A percentile compares a stretch with the other conserved stretches of the same genome.
phyloP scores from a whole-genome alignment of 352 stramenopile genomes.

The Pythium phragmitis region DNA sequence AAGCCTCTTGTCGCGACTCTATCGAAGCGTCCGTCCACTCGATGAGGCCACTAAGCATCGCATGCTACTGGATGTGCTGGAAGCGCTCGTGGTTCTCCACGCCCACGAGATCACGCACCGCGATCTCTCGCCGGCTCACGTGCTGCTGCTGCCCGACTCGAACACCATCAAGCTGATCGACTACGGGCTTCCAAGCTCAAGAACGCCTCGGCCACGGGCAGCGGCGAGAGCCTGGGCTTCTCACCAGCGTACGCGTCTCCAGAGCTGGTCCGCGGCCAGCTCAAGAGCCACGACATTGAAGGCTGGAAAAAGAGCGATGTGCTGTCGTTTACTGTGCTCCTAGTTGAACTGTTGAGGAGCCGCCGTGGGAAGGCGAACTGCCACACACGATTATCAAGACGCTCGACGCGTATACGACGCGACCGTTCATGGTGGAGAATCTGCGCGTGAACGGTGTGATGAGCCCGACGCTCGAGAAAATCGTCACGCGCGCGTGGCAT shows the following conservation, averaged over 20 bases:
- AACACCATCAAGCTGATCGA: conserved; percentile 2
- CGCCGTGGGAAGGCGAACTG: too few relatives aligned
- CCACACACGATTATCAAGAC: too few relatives aligned
- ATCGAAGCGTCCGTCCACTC: neutral
- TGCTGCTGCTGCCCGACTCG: neutral
- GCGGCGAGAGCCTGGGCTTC: neutral
- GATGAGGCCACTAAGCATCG: neutral
- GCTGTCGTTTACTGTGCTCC: conserved; percentile 3
- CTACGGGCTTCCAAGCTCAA: conserved; percentile 6
- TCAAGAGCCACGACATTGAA: conserved; percentile 1
- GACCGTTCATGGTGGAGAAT: too few relatives aligned
- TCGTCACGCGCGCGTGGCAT: too few relatives aligned
- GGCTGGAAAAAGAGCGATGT: conserved; percentile 18
- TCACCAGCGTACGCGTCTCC: conserved; percentile 2
- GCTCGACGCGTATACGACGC: too few relatives aligned
- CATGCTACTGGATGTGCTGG: conserved; percentile 4
- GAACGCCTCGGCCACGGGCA: conserved; percentile 5
- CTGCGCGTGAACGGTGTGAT: too few relatives aligned
- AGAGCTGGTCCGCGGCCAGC: neutral
- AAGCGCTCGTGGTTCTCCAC: conserved; percentile 4
- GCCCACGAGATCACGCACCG: conserved; percentile 11
- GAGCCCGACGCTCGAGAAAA: too few relatives aligned
- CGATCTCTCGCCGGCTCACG: conserved; percentile 1
- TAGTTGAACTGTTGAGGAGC: conserved; percentile 4
- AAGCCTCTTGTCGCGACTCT: neutral